phyloP scores from a whole-genome alignment of 371 early-diverging fungal genomes.

The Mucor saturninus region DNA sequence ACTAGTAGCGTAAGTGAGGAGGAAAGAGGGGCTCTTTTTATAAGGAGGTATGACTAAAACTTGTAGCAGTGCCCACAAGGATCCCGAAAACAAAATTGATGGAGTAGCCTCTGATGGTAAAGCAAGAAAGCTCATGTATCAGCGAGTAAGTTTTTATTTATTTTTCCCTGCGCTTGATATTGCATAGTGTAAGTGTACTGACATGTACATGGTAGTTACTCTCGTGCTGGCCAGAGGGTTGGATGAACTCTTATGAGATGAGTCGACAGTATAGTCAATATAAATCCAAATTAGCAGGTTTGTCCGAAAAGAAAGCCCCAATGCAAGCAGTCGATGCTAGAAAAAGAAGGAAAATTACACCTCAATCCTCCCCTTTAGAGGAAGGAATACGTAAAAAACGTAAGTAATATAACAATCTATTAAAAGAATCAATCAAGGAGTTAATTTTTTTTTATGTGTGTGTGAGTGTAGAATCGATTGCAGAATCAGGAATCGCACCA shows the following conservation, averaged over 20 bases:
- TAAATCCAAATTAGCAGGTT: constrained; percentile 34
- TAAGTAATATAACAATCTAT: background rate
- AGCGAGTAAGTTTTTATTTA: constrained; percentile 38
- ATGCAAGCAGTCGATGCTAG: background rate
- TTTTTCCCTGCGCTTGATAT: too few species aligned
- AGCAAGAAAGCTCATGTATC: constrained; percentile 58
- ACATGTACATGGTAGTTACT: constrained; percentile 34
- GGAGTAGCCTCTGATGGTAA: constrained; percentile 39
- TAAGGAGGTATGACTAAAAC: background rate
- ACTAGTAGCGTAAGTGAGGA: constrained; percentile 40
- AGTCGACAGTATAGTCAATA: constrained; percentile 60
- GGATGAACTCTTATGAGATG: constrained; percentile 62
- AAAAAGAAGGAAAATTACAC: constrained; percentile 9
- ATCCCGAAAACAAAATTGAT: constrained; percentile 12
- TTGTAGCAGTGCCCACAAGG: constrained; percentile 15
- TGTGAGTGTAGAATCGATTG: background rate
- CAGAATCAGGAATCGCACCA: background rate
- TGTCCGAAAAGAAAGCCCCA: constrained; percentile 10
- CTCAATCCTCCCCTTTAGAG: constrained; percentile 3
- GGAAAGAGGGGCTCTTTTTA: background rate
- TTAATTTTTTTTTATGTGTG: background rate
- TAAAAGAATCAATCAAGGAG: background rate
- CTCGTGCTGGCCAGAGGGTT: constrained; percentile 53
- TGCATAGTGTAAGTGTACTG: background rate
- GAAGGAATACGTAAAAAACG: constrained; percentile 18